A percentile compares a stretch with the other conserved stretches of the same genome.
phyloP scores from a whole-genome alignment of 208 protist genomes.

The Trichomonas vaginalis region DNA sequence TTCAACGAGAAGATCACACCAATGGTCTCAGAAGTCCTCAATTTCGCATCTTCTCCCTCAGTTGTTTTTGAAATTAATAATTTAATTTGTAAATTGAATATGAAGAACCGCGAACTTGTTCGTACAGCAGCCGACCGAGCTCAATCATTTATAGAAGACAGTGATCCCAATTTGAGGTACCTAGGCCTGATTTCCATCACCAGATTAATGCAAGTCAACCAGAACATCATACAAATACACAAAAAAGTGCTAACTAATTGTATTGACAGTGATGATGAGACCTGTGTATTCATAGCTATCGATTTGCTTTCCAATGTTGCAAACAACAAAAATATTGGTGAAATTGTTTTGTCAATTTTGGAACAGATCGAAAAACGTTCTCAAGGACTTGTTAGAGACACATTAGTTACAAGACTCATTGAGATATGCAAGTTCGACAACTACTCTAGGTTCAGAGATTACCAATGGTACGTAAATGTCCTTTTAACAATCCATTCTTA shows the following conservation, averaged over 20 bases:
- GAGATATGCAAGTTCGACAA: neutral
- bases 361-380: neutral
- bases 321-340: neutral
- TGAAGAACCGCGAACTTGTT: neutral
- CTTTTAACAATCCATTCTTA: neutral
- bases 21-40: neutral
- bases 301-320: neutral
- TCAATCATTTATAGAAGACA: neutral
- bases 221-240: neutral
- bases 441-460: neutral
- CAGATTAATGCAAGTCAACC: neutral
- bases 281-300: neutral
- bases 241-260: neutral
- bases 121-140: neutral
- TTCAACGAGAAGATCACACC: neutral
- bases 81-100: neutral
- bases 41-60: neutral
- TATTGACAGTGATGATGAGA: neutral
- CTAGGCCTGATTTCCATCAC: neutral
- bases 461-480: neutral
- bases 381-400: neutral
- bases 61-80: neutral
- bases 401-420: neutral
- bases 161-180: neutral
- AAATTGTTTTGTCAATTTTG: neutral